A percentile compares a stretch with the other conserved stretches of the same genome.
Evolutionary conservation across 306 rosid species (phyloP).

Genomic region (Cicer chorassanicum): DNA sequence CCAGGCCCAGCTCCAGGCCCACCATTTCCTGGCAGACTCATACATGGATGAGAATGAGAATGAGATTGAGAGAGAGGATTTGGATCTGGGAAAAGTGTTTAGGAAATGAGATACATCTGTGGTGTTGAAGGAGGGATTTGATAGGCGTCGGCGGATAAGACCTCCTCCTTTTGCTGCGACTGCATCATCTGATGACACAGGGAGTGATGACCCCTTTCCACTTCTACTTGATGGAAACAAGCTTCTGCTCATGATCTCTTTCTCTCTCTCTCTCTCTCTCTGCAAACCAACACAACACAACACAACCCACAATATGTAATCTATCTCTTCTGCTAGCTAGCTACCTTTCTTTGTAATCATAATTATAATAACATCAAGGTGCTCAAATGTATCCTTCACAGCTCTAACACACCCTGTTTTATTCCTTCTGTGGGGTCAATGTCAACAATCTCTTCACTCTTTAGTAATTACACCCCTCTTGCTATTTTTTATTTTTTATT

Average conservation of each 20-base stretch:
- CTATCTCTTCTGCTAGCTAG: no score
- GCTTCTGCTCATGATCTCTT: neutral
- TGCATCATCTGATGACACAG: constrained; percentile 57
- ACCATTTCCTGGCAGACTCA: constrained; percentile 72
- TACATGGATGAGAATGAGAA: constrained; percentile 51
- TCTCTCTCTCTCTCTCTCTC: no score
- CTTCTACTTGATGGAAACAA: constrained; percentile 31
- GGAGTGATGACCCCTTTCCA: constrained; percentile 54
- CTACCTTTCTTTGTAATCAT: neutral
- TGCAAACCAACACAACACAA: no score
- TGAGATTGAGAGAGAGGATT: constrained; percentile 53
- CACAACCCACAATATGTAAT: no score
- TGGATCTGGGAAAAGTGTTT: constrained; percentile 57
- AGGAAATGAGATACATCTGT: no score
- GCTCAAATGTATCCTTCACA: constrained; percentile 44
- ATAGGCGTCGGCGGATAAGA: constrained; percentile 62
- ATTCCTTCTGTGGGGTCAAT: constrained; percentile 49
- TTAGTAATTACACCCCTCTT: neutral
- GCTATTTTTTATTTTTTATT: no score
- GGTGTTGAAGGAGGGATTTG: constrained; percentile 63
- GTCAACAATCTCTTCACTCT: neutral
- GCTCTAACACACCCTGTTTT: constrained; percentile 72
- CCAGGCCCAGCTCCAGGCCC: constrained; percentile 87
- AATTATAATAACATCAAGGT: neutral
- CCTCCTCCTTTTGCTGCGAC: constrained; percentile 44